Evolutionary conservation across 805 yeast genomes (phyloP), one percentile per base, ranked within the genome.

Genomic region (Yarrowia bubula): DNA sequence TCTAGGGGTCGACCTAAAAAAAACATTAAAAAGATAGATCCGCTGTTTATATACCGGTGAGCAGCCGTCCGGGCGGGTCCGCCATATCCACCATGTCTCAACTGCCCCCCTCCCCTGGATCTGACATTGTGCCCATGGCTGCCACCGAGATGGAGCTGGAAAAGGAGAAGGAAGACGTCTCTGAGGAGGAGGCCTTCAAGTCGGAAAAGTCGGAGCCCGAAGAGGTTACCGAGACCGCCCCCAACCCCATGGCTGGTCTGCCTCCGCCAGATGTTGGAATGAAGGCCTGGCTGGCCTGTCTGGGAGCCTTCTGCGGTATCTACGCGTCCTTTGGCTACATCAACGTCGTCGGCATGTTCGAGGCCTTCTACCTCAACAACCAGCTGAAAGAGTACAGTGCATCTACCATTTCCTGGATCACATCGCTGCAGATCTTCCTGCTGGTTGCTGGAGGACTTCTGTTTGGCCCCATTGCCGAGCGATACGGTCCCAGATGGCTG

Each of bases 351-450:
- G 91, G 92, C 65, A 87, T 86, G 1, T 79, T 88, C 42, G 89
- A 88, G 35, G 64, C 64, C 18, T 87, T 84, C 72, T 80, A 87
- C 1, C 75, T 83, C 5, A 72, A 74, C 18, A 81, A 86, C 71
- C 86, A 85, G 68, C 76, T 88, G 65, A 71, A 71, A 3, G 68
- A 77, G 37, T 73, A 78, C 22, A 72, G 81, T 15, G 77, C 84
- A 11, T 78, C 86, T 15, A 73, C 83, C 3, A 77, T 87, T 5
- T 84, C 90, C 0, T 89, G 93, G 95, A 83, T 88, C 66, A 89
- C 88, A 70, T 81, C 75, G 8, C 65, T 75, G 8, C 77, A 74
- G 68, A 67, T 76, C 18, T 76, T 75, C 66, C 67, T 78, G 57
- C 73, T 75, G 66, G 77, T 76, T 67, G 70, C 76, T 39, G 73